These are phyloP conservation scores for Golubevia pallescens DNA, from an alignment of 1,284 basidiomycete species.

Conservation along the genomic window DNA sequence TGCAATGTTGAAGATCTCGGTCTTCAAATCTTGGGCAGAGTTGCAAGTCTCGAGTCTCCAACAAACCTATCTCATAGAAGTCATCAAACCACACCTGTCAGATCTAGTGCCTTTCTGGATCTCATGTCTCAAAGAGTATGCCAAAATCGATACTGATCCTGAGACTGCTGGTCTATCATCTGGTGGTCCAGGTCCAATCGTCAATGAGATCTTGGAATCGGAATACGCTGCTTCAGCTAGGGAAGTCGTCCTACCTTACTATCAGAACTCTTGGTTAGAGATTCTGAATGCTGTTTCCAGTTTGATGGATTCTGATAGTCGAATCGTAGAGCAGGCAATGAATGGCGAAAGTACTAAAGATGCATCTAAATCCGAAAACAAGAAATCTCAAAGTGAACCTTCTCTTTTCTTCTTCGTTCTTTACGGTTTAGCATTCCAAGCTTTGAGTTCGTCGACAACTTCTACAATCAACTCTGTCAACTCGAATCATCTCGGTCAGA, in stretches of 20 bases:
- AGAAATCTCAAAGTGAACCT: slow-evolving; percentile 69
- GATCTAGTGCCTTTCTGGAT: slow-evolving; percentile 86
- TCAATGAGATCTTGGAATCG: slow-evolving; percentile 70
- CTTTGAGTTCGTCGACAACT: slow-evolving; percentile 75
- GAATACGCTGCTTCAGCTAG: slow-evolving; percentile 85
- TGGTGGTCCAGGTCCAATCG: slow-evolving; percentile 66
- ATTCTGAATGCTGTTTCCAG: slow-evolving; percentile 86
- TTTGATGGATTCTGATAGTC: slow-evolving; percentile 76
- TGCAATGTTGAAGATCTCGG: slow-evolving; percentile 91
- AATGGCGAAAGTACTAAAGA: slow-evolving; percentile 72
- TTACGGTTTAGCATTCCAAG: slow-evolving; percentile 91
- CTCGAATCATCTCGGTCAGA: slow-evolving; percentile 66
- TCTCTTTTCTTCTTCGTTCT: slow-evolving; percentile 83
- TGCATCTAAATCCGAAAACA: slow-evolving; percentile 33
- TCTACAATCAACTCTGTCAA: slow-evolving; percentile 55
- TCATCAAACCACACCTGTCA: slow-evolving; percentile 81
- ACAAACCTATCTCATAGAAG: slow-evolving; percentile 79
- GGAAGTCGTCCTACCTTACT: slow-evolving; percentile 91
- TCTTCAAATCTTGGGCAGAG: slow-evolving; percentile 93
- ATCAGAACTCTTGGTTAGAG: slow-evolving; percentile 79
- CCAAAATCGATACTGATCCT: slow-evolving; percentile 84
- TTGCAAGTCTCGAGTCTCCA: slow-evolving; percentile 79
- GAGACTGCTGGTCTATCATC: slow-evolving; percentile 72
- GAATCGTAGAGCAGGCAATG: slow-evolving; percentile 77
- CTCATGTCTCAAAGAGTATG: slow-evolving; percentile 86